phyloP scores from a whole-genome alignment of 352 stramenopile species.

The Globisporangium barbulae region DNA sequence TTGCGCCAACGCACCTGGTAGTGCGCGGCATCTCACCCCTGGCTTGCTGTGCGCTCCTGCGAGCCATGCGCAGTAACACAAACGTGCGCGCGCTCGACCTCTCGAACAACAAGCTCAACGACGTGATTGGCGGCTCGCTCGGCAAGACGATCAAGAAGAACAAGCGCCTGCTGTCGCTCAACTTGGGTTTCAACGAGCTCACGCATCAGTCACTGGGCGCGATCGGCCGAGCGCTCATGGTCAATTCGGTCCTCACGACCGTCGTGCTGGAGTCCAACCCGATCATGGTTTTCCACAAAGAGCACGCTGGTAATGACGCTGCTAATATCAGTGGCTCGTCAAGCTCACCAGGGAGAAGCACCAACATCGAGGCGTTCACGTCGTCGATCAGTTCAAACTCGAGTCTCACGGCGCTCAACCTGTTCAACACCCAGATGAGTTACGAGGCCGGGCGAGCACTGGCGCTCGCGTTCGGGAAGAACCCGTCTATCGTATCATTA shows the following conservation, averaged over 20 bases:
- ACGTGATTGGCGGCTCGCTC: conserved; percentile 34
- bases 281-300: conserved; percentile 32
- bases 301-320: conserved; percentile 2
- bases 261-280: conserved; percentile 62
- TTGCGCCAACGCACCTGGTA: conserved; percentile 42
- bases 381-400: conserved; percentile 30
- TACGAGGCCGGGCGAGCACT: conserved; percentile 45
- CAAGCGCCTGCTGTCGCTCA: conserved; percentile 43
- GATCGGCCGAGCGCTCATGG: conserved; percentile 35
- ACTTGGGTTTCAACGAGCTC: conserved; percentile 58
- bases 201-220: conserved; percentile 31
- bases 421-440: conserved; percentile 60
- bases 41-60: conserved; percentile 50
- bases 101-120: conserved; percentile 50
- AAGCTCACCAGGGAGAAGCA: conserved; percentile 7
- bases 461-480: conserved; percentile 42
- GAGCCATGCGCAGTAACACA: conserved; percentile 53
- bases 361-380: conserved; percentile 38
- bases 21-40: conserved; percentile 48
- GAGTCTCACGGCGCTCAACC: conserved; percentile 47
- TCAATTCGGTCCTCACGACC: conserved; percentile 48
- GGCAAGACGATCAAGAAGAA: conserved; percentile 59
- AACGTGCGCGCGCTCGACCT: conserved; percentile 59
- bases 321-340: neutral
- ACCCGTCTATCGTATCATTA: conserved; percentile 42